Conservation (phyloP, 1,139 yeast species). For the Zygosaccharomyces pseudobailii region DNA sequence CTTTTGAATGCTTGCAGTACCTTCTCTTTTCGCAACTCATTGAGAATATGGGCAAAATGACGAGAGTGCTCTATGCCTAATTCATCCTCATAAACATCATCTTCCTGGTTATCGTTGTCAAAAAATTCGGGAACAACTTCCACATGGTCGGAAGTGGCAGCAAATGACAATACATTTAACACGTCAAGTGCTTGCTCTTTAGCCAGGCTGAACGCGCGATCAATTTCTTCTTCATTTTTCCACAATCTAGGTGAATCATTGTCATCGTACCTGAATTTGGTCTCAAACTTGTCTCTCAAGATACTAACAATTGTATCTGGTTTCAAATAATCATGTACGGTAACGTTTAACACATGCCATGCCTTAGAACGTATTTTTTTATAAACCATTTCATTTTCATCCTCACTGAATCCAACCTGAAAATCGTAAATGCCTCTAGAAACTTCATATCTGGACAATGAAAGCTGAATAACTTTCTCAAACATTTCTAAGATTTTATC, state of each 20-base stretch:
- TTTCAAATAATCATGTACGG: constrained; percentile 55
- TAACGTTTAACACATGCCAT: constrained; percentile 61
- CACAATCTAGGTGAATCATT: constrained; percentile 81
- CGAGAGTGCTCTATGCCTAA: constrained; percentile 32
- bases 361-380: constrained; percentile 47
- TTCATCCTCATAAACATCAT: constrained; percentile 40
- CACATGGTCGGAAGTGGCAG: constrained; percentile 49
- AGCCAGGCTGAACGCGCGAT: constrained; percentile 55
- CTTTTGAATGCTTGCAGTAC: constrained; percentile 62
- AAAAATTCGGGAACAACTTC: constrained; percentile 53
- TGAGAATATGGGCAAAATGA: constrained; percentile 55
- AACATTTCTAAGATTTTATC: constrained; percentile 40
- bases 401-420: constrained; percentile 52
- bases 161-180: constrained; percentile 57
- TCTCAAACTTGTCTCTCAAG: constrained; percentile 72
- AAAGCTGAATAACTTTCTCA: constrained; percentile 37
- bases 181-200: constrained; percentile 52
- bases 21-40: constrained; percentile 52
- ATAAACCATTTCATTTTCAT: constrained; percentile 41
- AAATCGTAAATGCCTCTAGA: constrained; percentile 46
- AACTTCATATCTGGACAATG: constrained; percentile 31
- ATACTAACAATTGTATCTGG: constrained; percentile 55
- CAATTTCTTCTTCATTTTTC: constrained; percentile 71
- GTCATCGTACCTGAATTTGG: constrained; percentile 73
- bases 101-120: constrained; percentile 40